phyloP scores from a whole-genome alignment of 2,329 filamentous ascomycete genomes.

The Colletotrichum filicis region DNA sequence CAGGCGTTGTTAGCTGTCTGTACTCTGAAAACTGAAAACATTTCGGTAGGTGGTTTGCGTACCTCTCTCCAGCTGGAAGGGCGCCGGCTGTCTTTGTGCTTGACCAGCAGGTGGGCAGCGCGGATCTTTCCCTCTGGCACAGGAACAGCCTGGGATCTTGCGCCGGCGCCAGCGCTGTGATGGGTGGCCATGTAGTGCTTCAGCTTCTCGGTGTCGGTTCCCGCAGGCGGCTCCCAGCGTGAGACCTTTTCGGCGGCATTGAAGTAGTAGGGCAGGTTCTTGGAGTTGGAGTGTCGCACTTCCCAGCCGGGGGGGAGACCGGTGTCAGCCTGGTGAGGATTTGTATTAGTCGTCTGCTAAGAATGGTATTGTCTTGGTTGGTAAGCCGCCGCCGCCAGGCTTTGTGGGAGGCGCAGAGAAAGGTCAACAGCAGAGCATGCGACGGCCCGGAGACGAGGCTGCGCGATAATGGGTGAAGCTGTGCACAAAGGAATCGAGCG shows the following conservation, averaged over 20 bases:
- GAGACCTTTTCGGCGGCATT: slow-evolving; percentile 87
- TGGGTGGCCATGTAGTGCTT: slow-evolving; percentile 94
- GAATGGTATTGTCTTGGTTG: slow-evolving; percentile 24
- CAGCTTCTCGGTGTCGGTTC: slow-evolving; percentile 90
- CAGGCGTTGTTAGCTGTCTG: background rate
- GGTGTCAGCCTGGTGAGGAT: slow-evolving; percentile 70
- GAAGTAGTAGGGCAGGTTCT: slow-evolving; percentile 99
- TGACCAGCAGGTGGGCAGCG: slow-evolving; percentile 91
- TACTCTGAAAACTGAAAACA: too few relatives aligned
- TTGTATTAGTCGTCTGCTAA: slow-evolving; percentile 2
- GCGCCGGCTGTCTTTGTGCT: slow-evolving; percentile 88
- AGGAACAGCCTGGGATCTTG: slow-evolving; percentile 46
- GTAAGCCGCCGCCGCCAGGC: background rate
- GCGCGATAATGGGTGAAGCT: background rate
- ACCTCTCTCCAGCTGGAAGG: slow-evolving; percentile 91
- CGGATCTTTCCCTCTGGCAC: slow-evolving; percentile 85
- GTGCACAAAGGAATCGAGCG: background rate
- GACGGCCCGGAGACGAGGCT: background rate
- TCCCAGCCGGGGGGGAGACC: slow-evolving; percentile 92
- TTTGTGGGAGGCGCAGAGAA: background rate
- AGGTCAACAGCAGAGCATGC: background rate
- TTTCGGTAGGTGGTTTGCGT: background rate
- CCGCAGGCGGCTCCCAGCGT: slow-evolving; percentile 91
- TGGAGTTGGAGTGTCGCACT: slow-evolving; percentile 97
- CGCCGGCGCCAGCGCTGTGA: slow-evolving; percentile 72